phyloP scores from a whole-genome alignment of 495 filamentous ascomycete species.

The Neurospora terricola region DNA sequence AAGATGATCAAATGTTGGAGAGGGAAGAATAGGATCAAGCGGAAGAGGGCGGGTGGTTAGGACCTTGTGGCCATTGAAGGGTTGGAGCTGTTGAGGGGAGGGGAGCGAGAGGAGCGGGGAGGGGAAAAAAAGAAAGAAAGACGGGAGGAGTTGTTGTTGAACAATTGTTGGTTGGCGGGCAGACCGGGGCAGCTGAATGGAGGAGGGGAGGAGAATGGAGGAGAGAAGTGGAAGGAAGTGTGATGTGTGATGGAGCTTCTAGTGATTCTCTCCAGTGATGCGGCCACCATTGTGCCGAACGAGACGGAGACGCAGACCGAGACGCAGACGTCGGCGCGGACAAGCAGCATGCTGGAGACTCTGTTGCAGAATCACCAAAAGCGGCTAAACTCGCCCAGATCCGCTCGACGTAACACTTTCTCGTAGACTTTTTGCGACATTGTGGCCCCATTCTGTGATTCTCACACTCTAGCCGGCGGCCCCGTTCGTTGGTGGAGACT shows the following conservation, averaged over 20 bases:
- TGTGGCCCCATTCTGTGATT: neutral
- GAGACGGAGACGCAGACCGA: neutral
- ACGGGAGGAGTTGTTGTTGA: neutral
- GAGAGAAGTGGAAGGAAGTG: neutral
- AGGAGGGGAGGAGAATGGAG: neutral
- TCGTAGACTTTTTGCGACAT: neutral
- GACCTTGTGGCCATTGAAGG: neutral
- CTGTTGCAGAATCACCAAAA: neutral
- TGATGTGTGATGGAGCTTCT: neutral
- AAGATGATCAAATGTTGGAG: slow-evolving; percentile 1
- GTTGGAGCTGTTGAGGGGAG: neutral
- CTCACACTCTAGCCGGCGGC: neutral
- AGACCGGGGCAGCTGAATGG: neutral
- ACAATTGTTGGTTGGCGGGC: neutral
- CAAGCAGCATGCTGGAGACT: neutral
- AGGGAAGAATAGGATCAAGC: neutral
- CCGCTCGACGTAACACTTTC: neutral
- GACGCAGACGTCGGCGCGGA: neutral
- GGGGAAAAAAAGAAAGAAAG: neutral
- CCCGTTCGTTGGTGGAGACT: neutral
- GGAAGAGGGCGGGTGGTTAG: neutral
- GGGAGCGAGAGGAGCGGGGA: neutral
- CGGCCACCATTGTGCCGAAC: neutral
- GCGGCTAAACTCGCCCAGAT: neutral
- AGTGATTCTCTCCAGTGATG: neutral